Conservation (phyloP, 2,329 filamentous ascomycete genomes). For the Harringtonia aguacate region DNA sequence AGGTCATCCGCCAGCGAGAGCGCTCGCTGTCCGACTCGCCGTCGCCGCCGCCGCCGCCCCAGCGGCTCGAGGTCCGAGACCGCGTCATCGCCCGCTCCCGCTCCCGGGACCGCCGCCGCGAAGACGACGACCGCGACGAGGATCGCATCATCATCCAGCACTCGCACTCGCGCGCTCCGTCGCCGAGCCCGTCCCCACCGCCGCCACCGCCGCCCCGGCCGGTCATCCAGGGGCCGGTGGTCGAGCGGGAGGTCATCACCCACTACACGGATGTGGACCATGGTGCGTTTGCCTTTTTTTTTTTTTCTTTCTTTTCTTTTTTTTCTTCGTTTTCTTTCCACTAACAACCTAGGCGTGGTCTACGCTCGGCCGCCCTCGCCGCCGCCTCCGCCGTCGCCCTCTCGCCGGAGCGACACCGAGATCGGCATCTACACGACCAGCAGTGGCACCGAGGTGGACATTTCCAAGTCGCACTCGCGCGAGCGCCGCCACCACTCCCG, state of each 20-base stretch:
- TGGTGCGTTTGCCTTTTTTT: conserved; percentile 39
- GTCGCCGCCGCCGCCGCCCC: conserved; percentile 20
- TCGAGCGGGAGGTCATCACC: conserved; percentile 82
- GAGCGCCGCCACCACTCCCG: conserved; percentile 27
- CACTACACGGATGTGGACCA: conserved; percentile 83
- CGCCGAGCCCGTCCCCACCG: conserved; percentile 35
- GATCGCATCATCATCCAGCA: conserved; percentile 44
- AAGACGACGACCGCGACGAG: conserved; percentile 25
- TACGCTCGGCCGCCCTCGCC: conserved; percentile 38
- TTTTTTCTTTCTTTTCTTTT: neutral
- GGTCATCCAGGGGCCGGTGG: conserved; percentile 64
- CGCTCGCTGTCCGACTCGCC: conserved; percentile 29
- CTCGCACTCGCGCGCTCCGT: conserved; percentile 31
- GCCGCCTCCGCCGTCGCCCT: conserved; percentile 32
- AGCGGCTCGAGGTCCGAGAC: conserved; percentile 8
- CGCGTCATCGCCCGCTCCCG: conserved; percentile 17
- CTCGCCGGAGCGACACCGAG: conserved; percentile 36
- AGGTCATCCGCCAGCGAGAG: conserved; percentile 27
- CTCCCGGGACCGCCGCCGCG: neutral
- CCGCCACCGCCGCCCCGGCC: conserved; percentile 36
- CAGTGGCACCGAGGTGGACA: conserved; percentile 47
- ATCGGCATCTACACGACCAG: conserved; percentile 50
- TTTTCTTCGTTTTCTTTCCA: neutral
- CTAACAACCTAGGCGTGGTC: conserved; percentile 29
- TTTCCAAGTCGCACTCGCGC: conserved; percentile 31